These are phyloP conservation scores for Apiospora kogelbergensis DNA, from an alignment of 2,329 filamentous ascomycete genomes.

Conservation along the genomic window DNA sequence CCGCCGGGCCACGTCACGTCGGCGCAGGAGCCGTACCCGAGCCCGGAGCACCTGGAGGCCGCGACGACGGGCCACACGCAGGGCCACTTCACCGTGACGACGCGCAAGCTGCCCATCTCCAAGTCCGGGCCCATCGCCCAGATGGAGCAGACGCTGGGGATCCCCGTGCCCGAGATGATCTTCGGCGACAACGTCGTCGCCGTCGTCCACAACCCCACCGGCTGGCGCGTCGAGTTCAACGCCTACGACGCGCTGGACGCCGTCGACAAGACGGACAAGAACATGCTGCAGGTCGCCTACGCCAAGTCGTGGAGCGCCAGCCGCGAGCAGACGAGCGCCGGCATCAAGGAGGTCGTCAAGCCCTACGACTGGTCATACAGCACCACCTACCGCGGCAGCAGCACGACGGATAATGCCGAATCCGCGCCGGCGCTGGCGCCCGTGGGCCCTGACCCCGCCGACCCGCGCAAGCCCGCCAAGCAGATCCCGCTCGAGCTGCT, in stretches of 20 bases:
- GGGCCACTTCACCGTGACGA: slow-evolving; percentile 71
- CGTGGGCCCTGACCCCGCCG: slow-evolving; percentile 14
- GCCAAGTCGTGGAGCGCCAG: slow-evolving; percentile 77
- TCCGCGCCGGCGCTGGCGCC: neutral
- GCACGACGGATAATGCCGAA: too few relatives aligned
- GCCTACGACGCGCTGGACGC: slow-evolving; percentile 83
- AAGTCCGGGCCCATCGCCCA: slow-evolving; percentile 87
- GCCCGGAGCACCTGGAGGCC: slow-evolving; percentile 46
- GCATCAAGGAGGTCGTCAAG: slow-evolving; percentile 90
- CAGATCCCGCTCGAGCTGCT: slow-evolving; percentile 83
- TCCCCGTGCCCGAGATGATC: slow-evolving; percentile 97
- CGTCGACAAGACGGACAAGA: slow-evolving; percentile 89
- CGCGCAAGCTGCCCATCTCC: slow-evolving; percentile 91
- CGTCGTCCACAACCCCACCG: slow-evolving; percentile 70
- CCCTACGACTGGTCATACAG: slow-evolving; percentile 99
- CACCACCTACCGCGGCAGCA: slow-evolving; percentile 79
- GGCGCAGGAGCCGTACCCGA: slow-evolving; percentile 55
- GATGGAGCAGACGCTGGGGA: slow-evolving; percentile 75
- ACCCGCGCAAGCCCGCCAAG: slow-evolving; percentile 28
- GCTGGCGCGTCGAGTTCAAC: slow-evolving; percentile 80
- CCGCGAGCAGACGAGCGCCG: slow-evolving; percentile 74
- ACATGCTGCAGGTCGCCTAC: slow-evolving; percentile 92
- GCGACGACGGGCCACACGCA: slow-evolving; percentile 60
- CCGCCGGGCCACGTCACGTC: slow-evolving; percentile 34
- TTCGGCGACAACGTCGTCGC: slow-evolving; percentile 91